Evolutionary conservation across 257 asterid genomes (phyloP), one percentile per base, ranked within the genome.

Genomic region (Penstemon eatonii): DNA sequence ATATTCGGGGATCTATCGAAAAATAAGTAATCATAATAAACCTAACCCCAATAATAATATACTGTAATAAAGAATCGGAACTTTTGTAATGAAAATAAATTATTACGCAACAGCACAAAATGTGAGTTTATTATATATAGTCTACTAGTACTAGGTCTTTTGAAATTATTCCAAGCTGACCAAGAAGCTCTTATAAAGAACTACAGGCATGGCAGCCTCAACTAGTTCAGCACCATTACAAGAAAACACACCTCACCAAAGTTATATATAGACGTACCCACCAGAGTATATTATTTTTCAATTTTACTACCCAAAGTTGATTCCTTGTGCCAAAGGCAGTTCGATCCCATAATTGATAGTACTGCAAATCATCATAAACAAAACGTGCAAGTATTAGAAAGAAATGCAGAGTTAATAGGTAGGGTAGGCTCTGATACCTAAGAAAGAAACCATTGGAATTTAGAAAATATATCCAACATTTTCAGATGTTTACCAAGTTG

Each of bases 271-370:
- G 57, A 33, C 25, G 50, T 25, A 62, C 74, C 76, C 46, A 66
- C 63, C 42, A 36, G 36, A 54, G 54, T 56, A 3, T 47, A 41
- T 65, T 12, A 38, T 40, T 49, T 60, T 53, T 37, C 19, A 39
- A 19, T 47, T 38, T 51, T 44, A 55, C 79, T 82, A 85, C 45
- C 95, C 94, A 33, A 90, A 90, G 78, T 88, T 91, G 71, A 91
- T 85, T 64, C 96, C 96, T 81, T 91, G 97, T 3, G 96, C 97
- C 74, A 91, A 76, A 47, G 96, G 96, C 74, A 91, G 68, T 79
- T 91, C 96, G 19, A 61, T 80, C 45, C 96, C 96, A 8, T 86
- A 89, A 68, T 88, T 88, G 79, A 91, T 77, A 25, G 96, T 89
- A 78, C 97, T 91, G 91, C 77, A 58, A 12, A 15, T 11, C 38